Evolutionary conservation across 2,329 filamentous ascomycete genomes (phyloP), one percentile per base, ranked within the genome.

Genomic region (Ophiostoma fasciatum): DNA sequence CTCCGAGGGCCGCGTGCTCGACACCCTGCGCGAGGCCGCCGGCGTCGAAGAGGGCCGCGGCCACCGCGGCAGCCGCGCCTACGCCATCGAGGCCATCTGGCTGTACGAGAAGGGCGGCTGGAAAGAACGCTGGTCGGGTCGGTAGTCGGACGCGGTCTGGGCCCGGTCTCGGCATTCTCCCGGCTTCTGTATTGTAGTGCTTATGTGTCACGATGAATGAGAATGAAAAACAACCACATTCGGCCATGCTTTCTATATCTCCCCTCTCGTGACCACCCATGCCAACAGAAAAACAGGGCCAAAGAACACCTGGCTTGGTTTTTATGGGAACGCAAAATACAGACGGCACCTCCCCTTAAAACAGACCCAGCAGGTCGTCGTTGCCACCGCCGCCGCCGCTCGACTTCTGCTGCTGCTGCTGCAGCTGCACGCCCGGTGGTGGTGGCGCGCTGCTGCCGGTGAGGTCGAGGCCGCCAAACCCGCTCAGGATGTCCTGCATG

Each of bases 1-100:
- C 18, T 78, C 85, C 50, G 72, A 82, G 45, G 81, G 84, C 6
- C 70, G 72, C 34, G 76, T 93, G 3, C 57, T 96, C 33, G 75
- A 85, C 39, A 81, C 74, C 14, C 62, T 96, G 51, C 68, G 79
- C 40, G 75, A 80, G 43, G 87, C 90, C 48, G 82, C 82, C 3
- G 68, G 64, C 39, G 65, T 64, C 27, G 71, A 74, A 35, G 68
- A 67, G 41, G 74, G 74, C 25, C 59, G 64, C 20, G 76, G 76
- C 0, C 87, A 94, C 63, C 63, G 80, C 40, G 88, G 83, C 39
- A 83, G 82, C 33, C 73, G 76, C 49, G 78, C 80, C 0, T 93
- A 87, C 64, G 87, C 88, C 10, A 76, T 80, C 4, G 88, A 96
- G 55, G 87, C 85, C 1, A 60, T 94, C 13, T 94, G 88, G 87